A percentile compares a stretch with the other conserved stretches of the same genome.
These are phyloP conservation scores for Neophaeococcomyces aloes DNA, from an alignment of 2,329 filamentous ascomycete genomes.

Conservation along the genomic window DNA sequence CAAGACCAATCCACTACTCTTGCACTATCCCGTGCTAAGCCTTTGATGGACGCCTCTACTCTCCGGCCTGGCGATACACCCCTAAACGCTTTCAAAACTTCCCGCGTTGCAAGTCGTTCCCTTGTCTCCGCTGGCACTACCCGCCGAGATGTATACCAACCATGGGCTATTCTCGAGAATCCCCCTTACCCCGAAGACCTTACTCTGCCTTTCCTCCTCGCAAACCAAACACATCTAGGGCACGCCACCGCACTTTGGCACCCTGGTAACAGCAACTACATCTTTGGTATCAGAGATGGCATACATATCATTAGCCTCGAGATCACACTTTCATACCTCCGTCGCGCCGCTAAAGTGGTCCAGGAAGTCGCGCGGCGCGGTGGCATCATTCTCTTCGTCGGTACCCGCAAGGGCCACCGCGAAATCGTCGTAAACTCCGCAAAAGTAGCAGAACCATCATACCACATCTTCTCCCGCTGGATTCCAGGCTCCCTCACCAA, in stretches of 20 bases:
- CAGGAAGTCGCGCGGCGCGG: constrained; percentile 73
- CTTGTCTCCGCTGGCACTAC: background rate
- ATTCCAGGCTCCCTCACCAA: constrained; percentile 87
- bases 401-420: constrained; percentile 72
- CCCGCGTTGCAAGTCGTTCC: background rate
- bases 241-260: constrained; percentile 91
- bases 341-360: constrained; percentile 87
- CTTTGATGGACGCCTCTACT: background rate
- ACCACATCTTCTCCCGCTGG: constrained; percentile 89
- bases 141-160: constrained; percentile 12
- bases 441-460: constrained; percentile 57
- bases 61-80: background rate
- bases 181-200: constrained; percentile 71
- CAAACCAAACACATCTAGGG: constrained; percentile 77
- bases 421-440: constrained; percentile 72
- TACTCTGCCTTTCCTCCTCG: constrained; percentile 81
- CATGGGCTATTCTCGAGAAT: constrained; percentile 40
- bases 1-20: too few relatives aligned
- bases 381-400: constrained; percentile 82
- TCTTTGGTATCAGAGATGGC: constrained; percentile 77
- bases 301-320: constrained; percentile 93
- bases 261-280: constrained; percentile 85
- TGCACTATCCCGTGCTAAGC: background rate
- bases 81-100: background rate
- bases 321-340: constrained; percentile 73